These are phyloP conservation scores for Pyrenula aspistea DNA, from an alignment of 495 filamentous ascomycete genomes.

Conservation along the genomic window DNA sequence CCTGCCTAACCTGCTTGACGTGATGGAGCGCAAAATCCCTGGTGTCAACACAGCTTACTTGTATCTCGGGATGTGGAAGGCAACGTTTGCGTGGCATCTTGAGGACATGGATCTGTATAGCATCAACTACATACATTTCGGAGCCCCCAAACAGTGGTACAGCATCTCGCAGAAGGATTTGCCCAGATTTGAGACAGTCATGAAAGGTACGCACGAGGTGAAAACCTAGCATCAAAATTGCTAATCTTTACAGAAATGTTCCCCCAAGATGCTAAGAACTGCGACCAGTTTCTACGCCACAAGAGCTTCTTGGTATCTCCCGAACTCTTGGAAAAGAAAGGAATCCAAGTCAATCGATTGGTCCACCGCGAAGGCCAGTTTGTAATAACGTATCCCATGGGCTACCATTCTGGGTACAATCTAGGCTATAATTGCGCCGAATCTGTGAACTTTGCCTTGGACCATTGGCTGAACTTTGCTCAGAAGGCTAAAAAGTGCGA, in stretches of 20 bases:
- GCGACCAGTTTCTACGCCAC: slow-evolving; percentile 91
- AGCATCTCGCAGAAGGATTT: slow-evolving; percentile 96
- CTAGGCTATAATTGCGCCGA: slow-evolving; percentile 98
- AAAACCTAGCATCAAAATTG: background rate
- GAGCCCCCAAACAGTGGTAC: slow-evolving; percentile 98
- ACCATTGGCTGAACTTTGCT: slow-evolving; percentile 90
- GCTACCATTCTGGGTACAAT: slow-evolving; percentile 97
- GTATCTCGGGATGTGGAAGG: slow-evolving; percentile 99
- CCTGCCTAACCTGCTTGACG: slow-evolving; percentile 84
- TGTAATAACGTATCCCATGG: slow-evolving; percentile 96
- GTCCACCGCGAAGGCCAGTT: slow-evolving; percentile 98
- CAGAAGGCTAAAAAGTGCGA: slow-evolving; percentile 94
- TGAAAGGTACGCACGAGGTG: slow-evolving; percentile 51
- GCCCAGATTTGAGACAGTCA: slow-evolving; percentile 83
- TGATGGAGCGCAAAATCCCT: slow-evolving; percentile 86
- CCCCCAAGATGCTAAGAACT: slow-evolving; percentile 93
- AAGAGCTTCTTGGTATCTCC: slow-evolving; percentile 98
- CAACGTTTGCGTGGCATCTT: slow-evolving; percentile 97
- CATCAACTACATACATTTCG: slow-evolving; percentile 99
- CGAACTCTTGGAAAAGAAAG: slow-evolving; percentile 67
- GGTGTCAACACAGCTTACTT: slow-evolving; percentile 98
- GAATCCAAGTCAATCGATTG: slow-evolving; percentile 88
- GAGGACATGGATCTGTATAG: slow-evolving; percentile 98
- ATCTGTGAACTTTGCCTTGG: slow-evolving; percentile 95
- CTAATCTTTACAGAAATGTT: slow-evolving; percentile 46